Evolutionary conservation across 2,329 filamentous ascomycete genomes (phyloP).

Genomic region (Talaromyces atroroseus): DNA sequence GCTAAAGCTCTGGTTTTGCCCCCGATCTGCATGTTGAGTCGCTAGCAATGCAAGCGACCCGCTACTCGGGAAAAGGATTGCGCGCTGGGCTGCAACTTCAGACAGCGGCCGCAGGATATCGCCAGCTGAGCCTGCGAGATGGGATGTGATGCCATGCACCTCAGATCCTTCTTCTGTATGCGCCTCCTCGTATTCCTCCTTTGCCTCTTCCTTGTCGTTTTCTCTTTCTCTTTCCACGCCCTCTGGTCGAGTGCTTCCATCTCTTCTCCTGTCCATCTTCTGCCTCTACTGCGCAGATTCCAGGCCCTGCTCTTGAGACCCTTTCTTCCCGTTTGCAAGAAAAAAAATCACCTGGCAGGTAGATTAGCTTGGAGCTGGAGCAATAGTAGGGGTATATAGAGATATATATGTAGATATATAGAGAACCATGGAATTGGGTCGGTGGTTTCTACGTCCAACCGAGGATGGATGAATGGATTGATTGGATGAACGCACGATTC

Average conservation of each 20-base stretch:
- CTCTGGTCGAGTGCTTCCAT: not conserved
- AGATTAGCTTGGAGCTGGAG: too few species aligned
- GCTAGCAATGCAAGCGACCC: constrained; percentile 14
- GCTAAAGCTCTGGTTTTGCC: not conserved
- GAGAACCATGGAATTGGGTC: too few species aligned
- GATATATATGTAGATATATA: too few species aligned
- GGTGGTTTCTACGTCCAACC: too few species aligned
- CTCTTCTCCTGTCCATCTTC: not conserved
- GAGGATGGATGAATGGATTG: too few species aligned
- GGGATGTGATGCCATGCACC: not conserved
- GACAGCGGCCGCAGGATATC: constrained; percentile 13
- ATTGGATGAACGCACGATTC: not conserved
- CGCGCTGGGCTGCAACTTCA: constrained; percentile 7
- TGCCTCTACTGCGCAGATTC: not conserved
- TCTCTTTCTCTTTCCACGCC: not conserved
- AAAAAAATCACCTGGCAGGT: too few species aligned
- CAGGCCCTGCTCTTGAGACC: too few species aligned
- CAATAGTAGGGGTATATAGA: too few species aligned
- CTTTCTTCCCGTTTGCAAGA: too few species aligned
- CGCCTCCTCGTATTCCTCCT: not conserved
- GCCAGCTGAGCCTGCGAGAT: not conserved
- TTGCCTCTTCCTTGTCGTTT: not conserved
- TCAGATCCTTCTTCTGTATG: too few species aligned
- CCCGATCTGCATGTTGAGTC: constrained; percentile 9
- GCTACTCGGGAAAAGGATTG: constrained; percentile 12